Evolutionary conservation across 805 yeast genomes (phyloP), one percentile per base, ranked within the genome.

Genomic region (Pichia sporocuriosa): DNA sequence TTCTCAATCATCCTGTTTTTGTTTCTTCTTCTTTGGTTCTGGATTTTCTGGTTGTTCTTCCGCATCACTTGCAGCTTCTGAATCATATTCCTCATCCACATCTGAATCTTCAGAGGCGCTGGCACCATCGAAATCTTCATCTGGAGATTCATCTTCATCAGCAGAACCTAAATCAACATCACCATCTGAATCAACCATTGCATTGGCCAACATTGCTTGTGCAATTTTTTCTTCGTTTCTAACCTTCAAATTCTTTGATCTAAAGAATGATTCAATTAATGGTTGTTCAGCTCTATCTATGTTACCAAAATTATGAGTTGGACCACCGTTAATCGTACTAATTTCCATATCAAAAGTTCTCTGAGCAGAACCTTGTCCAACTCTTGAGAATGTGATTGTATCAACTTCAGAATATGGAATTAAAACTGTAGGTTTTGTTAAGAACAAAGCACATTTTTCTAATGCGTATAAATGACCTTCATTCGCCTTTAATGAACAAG

Each of bases 391-490:
- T 28, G 84, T 78, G 25, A 93, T 79, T 31, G 71, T 73, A 39
- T 80, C 69, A 30, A 93, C 76, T 53, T 93, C 97, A 0, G 84
- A 68, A 61, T 77, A 84, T 43, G 97, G 95, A 49, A 93, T 84
- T 61, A 84, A 84, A 31, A 93, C 77, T 0, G 97, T 88, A 34
- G 98, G 96, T 61, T 93, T 93, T 20, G 96, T 88, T 36, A 90
- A 81, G 59, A 93, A 90, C 48, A 93, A 66, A 57, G 93, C 77
- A 42, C 95, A 84, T 63, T 86, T 84, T 50, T 93, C 98, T 45
- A 93, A 72, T n/a, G 95, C 87, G 62, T 85, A 93, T 46, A 93
- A 66, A 53, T 88, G 84, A 23, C 98, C 97, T 67, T 93, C 97
- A 38, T 85, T 83, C 0, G 97, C 97, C 63, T 90, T 93, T 53